Base-by-base conservation (phyloP, 306 rosid species). In the Malus sylvestris region DNA sequence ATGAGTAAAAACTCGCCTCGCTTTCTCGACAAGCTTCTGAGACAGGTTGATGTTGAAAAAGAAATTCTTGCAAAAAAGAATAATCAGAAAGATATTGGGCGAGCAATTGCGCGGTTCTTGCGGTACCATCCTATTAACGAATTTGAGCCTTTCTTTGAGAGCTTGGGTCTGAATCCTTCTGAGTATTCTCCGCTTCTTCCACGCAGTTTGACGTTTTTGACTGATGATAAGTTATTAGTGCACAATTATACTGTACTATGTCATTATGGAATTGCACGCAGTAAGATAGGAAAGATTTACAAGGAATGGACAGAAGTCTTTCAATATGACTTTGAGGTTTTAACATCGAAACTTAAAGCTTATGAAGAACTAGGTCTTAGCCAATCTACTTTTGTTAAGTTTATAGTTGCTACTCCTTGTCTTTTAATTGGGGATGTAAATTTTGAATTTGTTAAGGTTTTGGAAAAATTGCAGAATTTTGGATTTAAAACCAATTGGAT, bases 111-210 rank as follows among this genome's bases (percentile, higher is more conserved):
- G 5, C 85, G 97, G 32, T 85, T 87, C 52, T 78, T 93, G 30
- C 80, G 93, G 18, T 91, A 91, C 77, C 89, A 93, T 72, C 98
- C 98, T 5, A 83, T 93, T 79, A 93, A 93, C 55, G 98, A 93
- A 75, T 93, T 91, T 58, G 96, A 91, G 65, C 96, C 93, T 51
- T 93, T 93, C 74, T 90, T 93, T 38, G 98, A 93, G 84, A 88
- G 96, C 82, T 61, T 82, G 60, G 98, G 97, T 32, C 83, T 93
- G 83, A 80, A 80, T 44, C 92, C 97, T 79, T 82, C 84, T 1
- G 93, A 91, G 67, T 93, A 85, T 72, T 72, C 30, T 13, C 75
- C 80, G 30, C 74, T 91, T 68, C 89, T 93, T 77, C 98, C 96
- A 0, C 85, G 87, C 0, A 72, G 76, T 71, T 76, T 87, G 90